Evolutionary conservation across 2,329 filamentous ascomycete genomes (phyloP).

Genomic region (Arthrobotrys pseudoclavata): DNA sequence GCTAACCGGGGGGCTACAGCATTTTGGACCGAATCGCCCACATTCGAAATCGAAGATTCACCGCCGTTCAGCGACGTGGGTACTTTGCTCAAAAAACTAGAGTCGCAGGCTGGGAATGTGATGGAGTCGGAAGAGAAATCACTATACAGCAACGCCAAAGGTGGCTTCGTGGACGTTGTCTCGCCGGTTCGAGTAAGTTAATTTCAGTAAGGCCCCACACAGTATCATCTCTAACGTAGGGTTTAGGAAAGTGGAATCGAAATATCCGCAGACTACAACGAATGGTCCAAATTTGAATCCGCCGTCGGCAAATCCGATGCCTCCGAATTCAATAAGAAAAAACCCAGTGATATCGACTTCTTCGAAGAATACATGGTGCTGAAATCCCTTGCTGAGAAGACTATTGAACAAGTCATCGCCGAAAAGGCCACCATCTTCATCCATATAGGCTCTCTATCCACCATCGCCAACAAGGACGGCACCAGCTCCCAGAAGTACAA

Average conservation of each 20-base stretch:
- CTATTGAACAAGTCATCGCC: slow-evolving; percentile 46
- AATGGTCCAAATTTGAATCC: slow-evolving; percentile 52
- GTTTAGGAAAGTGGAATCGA: slow-evolving; percentile 40
- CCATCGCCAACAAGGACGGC: slow-evolving; percentile 54
- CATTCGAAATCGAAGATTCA: slow-evolving; percentile 45
- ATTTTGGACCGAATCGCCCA: slow-evolving; percentile 37
- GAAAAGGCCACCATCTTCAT: slow-evolving; percentile 56
- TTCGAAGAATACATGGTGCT: slow-evolving; percentile 61
- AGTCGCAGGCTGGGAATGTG: slow-evolving; percentile 46
- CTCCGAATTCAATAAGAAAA: slow-evolving; percentile 46
- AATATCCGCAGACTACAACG: slow-evolving; percentile 36
- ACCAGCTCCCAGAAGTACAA: slow-evolving; percentile 58
- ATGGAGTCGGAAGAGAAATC: slow-evolving; percentile 40
- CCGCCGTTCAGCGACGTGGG: slow-evolving; percentile 44
- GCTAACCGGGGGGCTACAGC: slow-evolving; percentile 24
- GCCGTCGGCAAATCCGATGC: slow-evolving; percentile 53
- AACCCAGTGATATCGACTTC: slow-evolving; percentile 38
- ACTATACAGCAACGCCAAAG: slow-evolving; percentile 55
- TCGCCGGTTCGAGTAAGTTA: slow-evolving; percentile 45
- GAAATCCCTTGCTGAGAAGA: slow-evolving; percentile 55
- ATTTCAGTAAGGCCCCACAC: background rate
- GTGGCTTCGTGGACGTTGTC: slow-evolving; percentile 51
- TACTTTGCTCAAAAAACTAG: slow-evolving; percentile 37
- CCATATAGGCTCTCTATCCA: slow-evolving; percentile 55
- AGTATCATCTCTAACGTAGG: slow-evolving; percentile 4